phyloP scores from a whole-genome alignment of 768 basidiomycete species.

The Fomitopsis pulvina region DNA sequence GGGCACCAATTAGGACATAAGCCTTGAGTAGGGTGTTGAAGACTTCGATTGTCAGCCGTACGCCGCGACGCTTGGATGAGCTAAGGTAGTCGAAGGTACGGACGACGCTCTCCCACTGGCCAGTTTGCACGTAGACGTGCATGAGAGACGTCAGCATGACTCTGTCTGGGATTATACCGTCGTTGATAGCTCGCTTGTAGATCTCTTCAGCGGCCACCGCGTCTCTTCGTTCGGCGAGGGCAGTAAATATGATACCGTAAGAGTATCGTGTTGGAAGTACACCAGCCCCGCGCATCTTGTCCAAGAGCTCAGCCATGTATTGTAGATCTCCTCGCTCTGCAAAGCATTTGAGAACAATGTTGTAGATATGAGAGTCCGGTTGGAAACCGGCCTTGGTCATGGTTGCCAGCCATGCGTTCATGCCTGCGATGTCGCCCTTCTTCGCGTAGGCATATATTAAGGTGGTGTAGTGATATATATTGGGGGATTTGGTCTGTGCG shows the following conservation, averaged over 20 bases:
- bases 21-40: constrained; percentile 82
- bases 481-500: constrained; percentile 29
- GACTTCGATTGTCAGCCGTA: constrained; percentile 48
- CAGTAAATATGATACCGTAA: constrained; percentile 64
- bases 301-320: constrained; percentile 41
- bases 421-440: constrained; percentile 37
- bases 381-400: constrained; percentile 42
- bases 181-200: constrained; percentile 55
- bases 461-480: constrained; percentile 44
- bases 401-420: constrained; percentile 47
- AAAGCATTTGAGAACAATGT: constrained; percentile 53
- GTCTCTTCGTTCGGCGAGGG: constrained; percentile 59
- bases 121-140: constrained; percentile 77
- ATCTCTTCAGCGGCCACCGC: constrained; percentile 57
- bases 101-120: constrained; percentile 73
- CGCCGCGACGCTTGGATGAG: constrained; percentile 26
- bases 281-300: constrained; percentile 53
- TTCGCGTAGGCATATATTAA: constrained; percentile 50
- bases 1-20: constrained; percentile 74
- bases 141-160: constrained; percentile 66
- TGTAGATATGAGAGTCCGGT: constrained; percentile 54
- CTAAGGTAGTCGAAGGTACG: constrained; percentile 59
- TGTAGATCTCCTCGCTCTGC: constrained; percentile 48
- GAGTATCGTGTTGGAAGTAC: constrained; percentile 41
- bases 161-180: constrained; percentile 57